A percentile compares a stretch with the other conserved stretches of the same genome.
Evolutionary conservation across 257 asterid species (phyloP).

Genomic region (Salvia miltiorrhiza): DNA sequence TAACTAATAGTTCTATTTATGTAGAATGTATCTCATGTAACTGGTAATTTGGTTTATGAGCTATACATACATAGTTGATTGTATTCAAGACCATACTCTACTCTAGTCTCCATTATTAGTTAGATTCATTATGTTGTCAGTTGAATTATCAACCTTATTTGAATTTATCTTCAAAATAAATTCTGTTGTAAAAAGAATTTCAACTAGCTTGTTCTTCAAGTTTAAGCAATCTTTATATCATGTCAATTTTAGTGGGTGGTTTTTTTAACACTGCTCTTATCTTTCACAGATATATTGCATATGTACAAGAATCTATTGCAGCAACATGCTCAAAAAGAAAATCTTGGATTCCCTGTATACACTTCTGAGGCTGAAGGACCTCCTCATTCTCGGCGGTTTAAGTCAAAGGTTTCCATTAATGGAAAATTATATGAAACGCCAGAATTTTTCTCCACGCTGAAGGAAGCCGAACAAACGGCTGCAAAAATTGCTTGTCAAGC

Average conservation of each 20-base stretch:
- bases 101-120: background rate
- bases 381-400: conserved; percentile 62
- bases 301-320: conserved; percentile 67
- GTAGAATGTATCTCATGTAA: too few relatives aligned
- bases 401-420: conserved; percentile 47
- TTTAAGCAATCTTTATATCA: background rate
- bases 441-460: conserved; percentile 53
- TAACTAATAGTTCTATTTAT: too few relatives aligned
- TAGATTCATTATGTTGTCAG: background rate
- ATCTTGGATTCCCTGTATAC: conserved; percentile 49
- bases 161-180: background rate
- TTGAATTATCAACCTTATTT: background rate
- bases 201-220: background rate
- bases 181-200: background rate
- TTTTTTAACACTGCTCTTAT: background rate
- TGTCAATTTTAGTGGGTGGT: background rate
- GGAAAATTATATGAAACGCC: conserved; percentile 47
- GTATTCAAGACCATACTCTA: background rate
- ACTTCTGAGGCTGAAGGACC: conserved; percentile 62
- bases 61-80: background rate
- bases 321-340: conserved; percentile 57
- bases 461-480: conserved; percentile 83
- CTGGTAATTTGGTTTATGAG: background rate
- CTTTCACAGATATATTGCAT: conserved; percentile 38
- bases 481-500: conserved; percentile 75